phyloP scores from a whole-genome alignment of 2,329 filamentous ascomycete genomes.

The Colletotrichum somersetense region DNA sequence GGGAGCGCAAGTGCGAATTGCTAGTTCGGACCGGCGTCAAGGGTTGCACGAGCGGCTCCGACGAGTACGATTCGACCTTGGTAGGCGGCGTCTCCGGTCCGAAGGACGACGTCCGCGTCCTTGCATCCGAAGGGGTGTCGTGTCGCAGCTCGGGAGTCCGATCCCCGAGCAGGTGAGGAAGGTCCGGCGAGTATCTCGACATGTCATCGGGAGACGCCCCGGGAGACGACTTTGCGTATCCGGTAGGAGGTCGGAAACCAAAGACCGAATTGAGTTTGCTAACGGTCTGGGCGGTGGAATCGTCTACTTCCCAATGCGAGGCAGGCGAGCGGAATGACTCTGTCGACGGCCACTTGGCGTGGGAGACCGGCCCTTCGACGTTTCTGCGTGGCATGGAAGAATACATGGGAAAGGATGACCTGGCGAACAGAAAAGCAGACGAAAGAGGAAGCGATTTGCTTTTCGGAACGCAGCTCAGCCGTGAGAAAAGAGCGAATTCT shows the following conservation, averaged over 20 bases:
- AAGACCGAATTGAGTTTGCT: slow-evolving; percentile 37
- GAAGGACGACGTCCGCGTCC: slow-evolving; percentile 36
- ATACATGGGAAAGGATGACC: slow-evolving; percentile 31
- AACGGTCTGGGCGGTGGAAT: slow-evolving; percentile 36
- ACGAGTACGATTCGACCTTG: slow-evolving; percentile 22
- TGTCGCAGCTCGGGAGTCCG: slow-evolving; percentile 35
- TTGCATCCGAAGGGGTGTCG: slow-evolving; percentile 32
- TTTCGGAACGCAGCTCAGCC: slow-evolving; percentile 28
- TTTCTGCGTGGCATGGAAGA: slow-evolving; percentile 35
- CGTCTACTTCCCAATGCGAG: slow-evolving; percentile 33
- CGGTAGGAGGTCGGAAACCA: slow-evolving; percentile 29
- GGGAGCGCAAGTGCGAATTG: slow-evolving; percentile 30
- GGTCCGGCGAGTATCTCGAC: slow-evolving; percentile 28
- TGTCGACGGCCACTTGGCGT: slow-evolving; percentile 36
- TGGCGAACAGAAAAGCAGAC: slow-evolving; percentile 29
- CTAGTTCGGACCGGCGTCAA: slow-evolving; percentile 21
- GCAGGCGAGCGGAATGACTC: slow-evolving; percentile 16
- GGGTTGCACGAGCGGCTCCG: slow-evolving; percentile 34
- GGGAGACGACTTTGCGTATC: slow-evolving; percentile 13
- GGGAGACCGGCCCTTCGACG: slow-evolving; percentile 32
- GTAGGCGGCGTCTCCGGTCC: slow-evolving; percentile 36
- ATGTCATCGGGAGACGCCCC: slow-evolving; percentile 20
- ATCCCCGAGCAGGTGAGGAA: slow-evolving; percentile 17
- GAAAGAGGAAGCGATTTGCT: slow-evolving; percentile 25
- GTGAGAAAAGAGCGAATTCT: slow-evolving; percentile 33